phyloP scores from a whole-genome alignment of 2,329 filamentous ascomycete genomes.

The Myriosclerotinia duriaeana region DNA sequence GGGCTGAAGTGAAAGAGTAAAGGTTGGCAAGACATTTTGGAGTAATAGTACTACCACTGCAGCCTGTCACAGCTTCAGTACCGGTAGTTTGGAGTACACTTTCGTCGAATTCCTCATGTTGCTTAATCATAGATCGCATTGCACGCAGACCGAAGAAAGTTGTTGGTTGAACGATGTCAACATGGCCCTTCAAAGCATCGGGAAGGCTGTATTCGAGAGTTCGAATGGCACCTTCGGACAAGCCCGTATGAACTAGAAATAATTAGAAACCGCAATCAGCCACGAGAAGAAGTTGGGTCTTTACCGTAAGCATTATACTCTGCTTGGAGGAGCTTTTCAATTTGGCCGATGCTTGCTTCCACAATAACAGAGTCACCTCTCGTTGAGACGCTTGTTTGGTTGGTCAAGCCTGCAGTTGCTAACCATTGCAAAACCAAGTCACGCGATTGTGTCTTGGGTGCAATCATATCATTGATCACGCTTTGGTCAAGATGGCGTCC shows the following conservation, averaged over 20 bases:
- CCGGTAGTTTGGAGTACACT: conserved; percentile 20
- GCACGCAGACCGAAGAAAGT: conserved; percentile 52
- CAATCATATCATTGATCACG: conserved; percentile 54
- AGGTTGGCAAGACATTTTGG: conserved; percentile 39
- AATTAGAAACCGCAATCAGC: conserved; percentile 20
- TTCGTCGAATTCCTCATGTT: conserved; percentile 23
- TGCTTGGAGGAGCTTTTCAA: conserved; percentile 55
- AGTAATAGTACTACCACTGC: conserved; percentile 34
- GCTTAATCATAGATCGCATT: conserved; percentile 36
- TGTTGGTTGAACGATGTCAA: conserved; percentile 60
- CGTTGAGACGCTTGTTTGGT: conserved; percentile 48
- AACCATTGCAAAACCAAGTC: conserved; percentile 59
- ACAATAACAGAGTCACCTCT: conserved; percentile 54
- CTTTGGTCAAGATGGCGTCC: conserved; percentile 53
- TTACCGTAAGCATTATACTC: conserved; percentile 54
- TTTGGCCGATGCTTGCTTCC: conserved; percentile 49
- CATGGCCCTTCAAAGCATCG: conserved; percentile 53
- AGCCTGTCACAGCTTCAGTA: conserved; percentile 34
- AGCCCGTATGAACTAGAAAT: conserved; percentile 29
- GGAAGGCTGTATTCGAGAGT: conserved; percentile 46
- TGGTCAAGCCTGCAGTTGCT: conserved; percentile 49
- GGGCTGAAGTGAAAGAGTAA: conserved; percentile 34
- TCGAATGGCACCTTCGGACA: conserved; percentile 30
- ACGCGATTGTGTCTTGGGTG: conserved; percentile 52
- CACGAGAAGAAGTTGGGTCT: not conserved